A percentile compares a stretch with the other conserved stretches of the same genome.
Evolutionary conservation across 2,329 filamentous ascomycete genomes (phyloP).

Genomic region (Penicillium sp.): DNA sequence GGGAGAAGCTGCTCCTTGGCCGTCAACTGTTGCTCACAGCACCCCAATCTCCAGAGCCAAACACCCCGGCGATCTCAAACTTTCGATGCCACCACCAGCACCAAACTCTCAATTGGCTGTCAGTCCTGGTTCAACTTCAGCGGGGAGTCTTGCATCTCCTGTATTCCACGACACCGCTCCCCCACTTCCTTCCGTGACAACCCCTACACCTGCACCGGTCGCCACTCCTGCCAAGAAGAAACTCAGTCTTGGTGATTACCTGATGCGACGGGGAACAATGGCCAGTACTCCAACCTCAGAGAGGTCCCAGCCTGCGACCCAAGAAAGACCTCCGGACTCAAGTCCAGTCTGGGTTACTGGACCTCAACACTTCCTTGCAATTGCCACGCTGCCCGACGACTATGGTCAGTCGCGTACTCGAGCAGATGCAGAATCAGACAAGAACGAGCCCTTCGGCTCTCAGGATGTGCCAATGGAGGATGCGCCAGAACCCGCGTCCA

Average conservation of each 20-base stretch:
- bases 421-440: constrained; percentile 5
- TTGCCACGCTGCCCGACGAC: constrained; percentile 2
- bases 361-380: constrained; percentile 4
- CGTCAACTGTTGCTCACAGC: constrained; percentile 43
- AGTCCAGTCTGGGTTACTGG: not conserved
- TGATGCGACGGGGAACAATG: constrained; percentile 45
- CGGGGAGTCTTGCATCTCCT: constrained; percentile 32
- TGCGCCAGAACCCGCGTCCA: constrained; percentile 26
- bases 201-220: constrained; percentile 36
- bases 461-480: constrained; percentile 38
- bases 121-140: constrained; percentile 34
- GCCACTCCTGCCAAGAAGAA: constrained; percentile 55
- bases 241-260: constrained; percentile 53
- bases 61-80: constrained; percentile 26
- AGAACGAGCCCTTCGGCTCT: constrained; percentile 22
- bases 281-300: constrained; percentile 42
- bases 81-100: constrained; percentile 30
- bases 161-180: constrained; percentile 28
- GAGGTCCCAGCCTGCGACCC: constrained; percentile 36
- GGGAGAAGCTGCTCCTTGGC: constrained; percentile 33
- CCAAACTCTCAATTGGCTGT: constrained; percentile 23
- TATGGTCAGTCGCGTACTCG: not conserved
- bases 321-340: constrained; percentile 19
- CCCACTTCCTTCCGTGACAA: constrained; percentile 22
- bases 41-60: constrained; percentile 28